phyloP scores from a whole-genome alignment of 2,329 filamentous ascomycete genomes.

The Colletotrichum euphorbiae region DNA sequence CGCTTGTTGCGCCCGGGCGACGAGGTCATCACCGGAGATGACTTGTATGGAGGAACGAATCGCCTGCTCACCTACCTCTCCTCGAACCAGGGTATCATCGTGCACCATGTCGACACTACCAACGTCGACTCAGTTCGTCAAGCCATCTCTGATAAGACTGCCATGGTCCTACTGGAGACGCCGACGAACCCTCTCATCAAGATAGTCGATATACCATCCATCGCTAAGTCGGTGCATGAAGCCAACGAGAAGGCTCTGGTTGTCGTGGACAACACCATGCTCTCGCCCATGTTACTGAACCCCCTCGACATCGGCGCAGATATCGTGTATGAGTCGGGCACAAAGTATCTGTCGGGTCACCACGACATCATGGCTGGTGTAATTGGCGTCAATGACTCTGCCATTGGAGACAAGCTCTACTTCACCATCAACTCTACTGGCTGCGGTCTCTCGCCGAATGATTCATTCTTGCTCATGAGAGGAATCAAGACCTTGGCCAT shows the following conservation, averaged over 20 bases:
- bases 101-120: constrained; percentile 97
- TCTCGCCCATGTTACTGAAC: constrained; percentile 93
- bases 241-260: constrained; percentile 84
- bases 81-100: constrained; percentile 88
- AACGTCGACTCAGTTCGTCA: constrained; percentile 75
- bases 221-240: constrained; percentile 81
- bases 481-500: constrained; percentile 97
- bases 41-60: constrained; percentile 96
- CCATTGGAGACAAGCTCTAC: constrained; percentile 88
- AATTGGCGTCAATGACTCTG: constrained; percentile 86
- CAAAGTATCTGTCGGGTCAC: constrained; percentile 97
- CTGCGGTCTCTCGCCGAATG: constrained; percentile 93
- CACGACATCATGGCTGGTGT: constrained; percentile 99
- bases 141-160: constrained; percentile 81
- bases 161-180: constrained; percentile 95
- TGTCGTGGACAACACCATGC: constrained; percentile 98
- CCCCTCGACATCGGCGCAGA: constrained; percentile 95
- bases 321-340: constrained; percentile 96
- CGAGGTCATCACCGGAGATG: constrained; percentile 96
- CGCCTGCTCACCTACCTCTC: constrained; percentile 92
- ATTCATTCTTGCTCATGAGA: constrained; percentile 94
- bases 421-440: constrained; percentile 98
- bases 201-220: constrained; percentile 89
- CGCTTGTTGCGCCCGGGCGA: constrained; percentile 91
- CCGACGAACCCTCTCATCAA: constrained; percentile 99